Base-by-base conservation (phyloP, 495 filamentous ascomycete genomes). In the Filosporella fistucella region DNA sequence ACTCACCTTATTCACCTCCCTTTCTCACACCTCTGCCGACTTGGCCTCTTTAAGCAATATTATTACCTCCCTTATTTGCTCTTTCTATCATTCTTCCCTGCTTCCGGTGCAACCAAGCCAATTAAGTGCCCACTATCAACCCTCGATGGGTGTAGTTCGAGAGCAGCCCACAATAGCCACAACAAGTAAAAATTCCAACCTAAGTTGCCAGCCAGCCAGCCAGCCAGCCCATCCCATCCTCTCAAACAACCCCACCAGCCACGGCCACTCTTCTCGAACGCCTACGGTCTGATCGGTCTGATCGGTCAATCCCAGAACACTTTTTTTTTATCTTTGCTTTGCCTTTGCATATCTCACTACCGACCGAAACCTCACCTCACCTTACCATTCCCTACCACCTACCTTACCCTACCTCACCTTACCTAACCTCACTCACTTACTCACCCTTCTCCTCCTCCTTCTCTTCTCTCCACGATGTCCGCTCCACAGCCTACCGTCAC, bases 401-500 rank as follows among this genome's bases (percentile, higher is more conserved):
- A 45, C 41, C 41, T 48, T 29, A 37, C 42, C 50, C 44, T 56
- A 55, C 55, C 59, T n/a, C n/a, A n/a, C n/a, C n/a, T n/a, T n/a
- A n/a, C n/a, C 59, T 56, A 49, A 35, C 32, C 12, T 35, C 32
- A 35, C 32, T 35, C 12, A 17, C 32, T n/a, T 25, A 11, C 24
- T 28, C 58, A 54, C 61, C 53, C 51, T 53, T 54, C 51, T 61
- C 56, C 56, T 54, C 56, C 49, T 56, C 56, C 50, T 68, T 60
- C 51, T 55, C 61, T 65, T 67, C 61, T 71, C 75, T 70, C 49
- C 74, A 82, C 74, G 77, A 82, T 82, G 77, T 72, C 71, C 69
- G 67, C 75, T 53, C 45, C 42, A 51, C 47, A 51, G 11, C 38
- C 60, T 40, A 49, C 63, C 48, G 51, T 61, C 49, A 52, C 42